Percentiles rank a stretch among this genome's conserved stretches.
phyloP scores from a whole-genome alignment of 1,284 basidiomycete species.

The Cerrena zonata region DNA sequence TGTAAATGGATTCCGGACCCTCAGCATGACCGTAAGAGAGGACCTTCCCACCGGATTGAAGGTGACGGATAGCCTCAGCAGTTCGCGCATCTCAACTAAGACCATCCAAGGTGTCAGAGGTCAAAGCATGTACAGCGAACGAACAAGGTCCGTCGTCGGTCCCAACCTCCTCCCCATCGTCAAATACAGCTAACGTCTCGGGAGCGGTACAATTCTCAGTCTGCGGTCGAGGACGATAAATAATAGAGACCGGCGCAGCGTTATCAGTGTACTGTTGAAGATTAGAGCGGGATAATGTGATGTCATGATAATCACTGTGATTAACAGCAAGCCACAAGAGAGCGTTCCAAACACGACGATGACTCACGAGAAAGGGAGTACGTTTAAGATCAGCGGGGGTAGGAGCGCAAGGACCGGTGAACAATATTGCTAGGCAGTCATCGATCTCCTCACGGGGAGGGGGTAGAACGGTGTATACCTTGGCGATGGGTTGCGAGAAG shows the following conservation, averaged over 20 bases:
- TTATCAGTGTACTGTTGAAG: constrained; percentile 28
- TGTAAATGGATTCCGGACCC: constrained; percentile 17
- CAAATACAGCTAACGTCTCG: constrained; percentile 15
- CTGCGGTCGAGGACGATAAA: not conserved
- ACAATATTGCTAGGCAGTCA: constrained; percentile 33
- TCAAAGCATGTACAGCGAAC: constrained; percentile 33
- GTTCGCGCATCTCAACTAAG: constrained; percentile 5
- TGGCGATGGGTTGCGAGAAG: constrained; percentile 29
- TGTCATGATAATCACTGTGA: constrained; percentile 32
- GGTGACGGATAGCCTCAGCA: constrained; percentile 17
- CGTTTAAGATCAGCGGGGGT: constrained; percentile 28
- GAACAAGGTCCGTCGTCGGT: constrained; percentile 27
- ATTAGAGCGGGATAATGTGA: constrained; percentile 31
- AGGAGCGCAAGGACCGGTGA: constrained; percentile 28
- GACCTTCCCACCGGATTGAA: constrained; percentile 13
- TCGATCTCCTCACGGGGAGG: constrained; percentile 31
- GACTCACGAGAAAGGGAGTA: constrained; percentile 31
- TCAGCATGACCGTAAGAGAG: constrained; percentile 16
- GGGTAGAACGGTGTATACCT: constrained; percentile 30
- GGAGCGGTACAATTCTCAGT: not conserved
- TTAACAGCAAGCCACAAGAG: constrained; percentile 36
- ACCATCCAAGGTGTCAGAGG: constrained; percentile 11
- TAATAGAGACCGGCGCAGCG: constrained; percentile 25
- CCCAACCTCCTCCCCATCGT: constrained; percentile 27
- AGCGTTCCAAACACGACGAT: constrained; percentile 25